Evolutionary conservation across 139 green algal genomes (phyloP).

Genomic region (Chlamydomonas schloesseri): DNA sequence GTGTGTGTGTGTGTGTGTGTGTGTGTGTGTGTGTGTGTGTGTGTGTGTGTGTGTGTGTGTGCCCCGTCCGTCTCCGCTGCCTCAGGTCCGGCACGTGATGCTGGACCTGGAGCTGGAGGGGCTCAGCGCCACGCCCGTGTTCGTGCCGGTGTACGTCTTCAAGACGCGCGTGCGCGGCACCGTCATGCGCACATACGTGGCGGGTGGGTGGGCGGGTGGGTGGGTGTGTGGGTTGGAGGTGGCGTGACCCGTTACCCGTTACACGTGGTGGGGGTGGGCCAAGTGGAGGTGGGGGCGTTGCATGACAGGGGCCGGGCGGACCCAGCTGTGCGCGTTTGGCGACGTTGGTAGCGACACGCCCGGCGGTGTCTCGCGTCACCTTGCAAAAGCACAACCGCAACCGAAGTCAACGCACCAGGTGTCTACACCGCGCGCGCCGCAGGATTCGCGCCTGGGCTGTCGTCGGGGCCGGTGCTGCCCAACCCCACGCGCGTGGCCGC

Average conservation of each 20-base stretch:
- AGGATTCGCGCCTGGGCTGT: conserved; percentile 7
- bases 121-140: conserved; percentile 1
- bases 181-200: conserved; percentile 31
- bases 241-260: no score
- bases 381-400: no score
- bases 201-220: background rate
- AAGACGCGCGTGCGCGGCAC: conserved; percentile 15
- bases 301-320: no score
- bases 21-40: background rate
- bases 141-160: conserved; percentile 26
- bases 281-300: no score
- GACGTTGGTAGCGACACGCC: no score
- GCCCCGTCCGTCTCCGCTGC: no score
- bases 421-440: no score
- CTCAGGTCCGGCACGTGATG: background rate
- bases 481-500: conserved; percentile 11
- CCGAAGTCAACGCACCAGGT: no score
- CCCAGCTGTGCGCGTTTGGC: no score
- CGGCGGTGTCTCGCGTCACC: no score
- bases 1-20: background rate
- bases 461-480: conserved; percentile 30
- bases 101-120: conserved; percentile 2
- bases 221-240: no score
- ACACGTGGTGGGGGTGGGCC: no score
- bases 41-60: background rate